phyloP scores from a whole-genome alignment of 1,139 yeast species.

The Debaryomycetaceae sp. region DNA sequence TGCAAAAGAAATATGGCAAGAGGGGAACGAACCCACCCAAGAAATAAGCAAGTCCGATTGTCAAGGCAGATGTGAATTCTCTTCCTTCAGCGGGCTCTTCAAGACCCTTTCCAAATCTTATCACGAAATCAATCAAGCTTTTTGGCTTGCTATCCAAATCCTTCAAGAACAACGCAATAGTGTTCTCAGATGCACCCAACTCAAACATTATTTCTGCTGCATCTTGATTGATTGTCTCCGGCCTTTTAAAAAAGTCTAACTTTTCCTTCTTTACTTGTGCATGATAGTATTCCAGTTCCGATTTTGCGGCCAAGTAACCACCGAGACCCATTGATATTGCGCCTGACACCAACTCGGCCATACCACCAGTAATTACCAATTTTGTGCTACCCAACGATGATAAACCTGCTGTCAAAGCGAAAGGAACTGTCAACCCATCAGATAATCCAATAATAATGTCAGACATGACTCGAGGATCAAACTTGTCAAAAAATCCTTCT shows the following conservation, averaged over 20 bases:
- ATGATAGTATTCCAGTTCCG: slow-evolving; percentile 69
- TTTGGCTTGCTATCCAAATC: slow-evolving; percentile 71
- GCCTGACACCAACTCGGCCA: slow-evolving; percentile 80
- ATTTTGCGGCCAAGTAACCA: slow-evolving; percentile 75
- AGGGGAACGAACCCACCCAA: slow-evolving; percentile 81
- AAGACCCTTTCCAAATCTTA: slow-evolving; percentile 69
- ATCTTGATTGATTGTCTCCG: slow-evolving; percentile 59
- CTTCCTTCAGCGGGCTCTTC: slow-evolving; percentile 82
- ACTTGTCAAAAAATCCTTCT: slow-evolving; percentile 37
- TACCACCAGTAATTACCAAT: slow-evolving; percentile 79
- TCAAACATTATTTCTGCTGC: slow-evolving; percentile 70
- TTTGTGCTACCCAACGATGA: slow-evolving; percentile 73
- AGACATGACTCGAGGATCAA: slow-evolving; percentile 75
- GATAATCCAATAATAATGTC: slow-evolving; percentile 76
- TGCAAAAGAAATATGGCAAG: slow-evolving; percentile 74
- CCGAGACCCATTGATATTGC: slow-evolving; percentile 87
- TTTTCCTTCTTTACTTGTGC: slow-evolving; percentile 72
- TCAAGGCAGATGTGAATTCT: slow-evolving; percentile 70
- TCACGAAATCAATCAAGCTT: slow-evolving; percentile 65
- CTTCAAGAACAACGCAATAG: slow-evolving; percentile 60
- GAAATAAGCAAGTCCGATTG: slow-evolving; percentile 73
- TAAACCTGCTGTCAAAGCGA: slow-evolving; percentile 79
- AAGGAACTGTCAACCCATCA: slow-evolving; percentile 81
- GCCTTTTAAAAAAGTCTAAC: slow-evolving; percentile 61
- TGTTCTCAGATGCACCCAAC: slow-evolving; percentile 65